A percentile compares a stretch with the other conserved stretches of the same genome.
phyloP scores from a whole-genome alignment of 768 basidiomycete genomes.

The Trametopsis cervina region DNA sequence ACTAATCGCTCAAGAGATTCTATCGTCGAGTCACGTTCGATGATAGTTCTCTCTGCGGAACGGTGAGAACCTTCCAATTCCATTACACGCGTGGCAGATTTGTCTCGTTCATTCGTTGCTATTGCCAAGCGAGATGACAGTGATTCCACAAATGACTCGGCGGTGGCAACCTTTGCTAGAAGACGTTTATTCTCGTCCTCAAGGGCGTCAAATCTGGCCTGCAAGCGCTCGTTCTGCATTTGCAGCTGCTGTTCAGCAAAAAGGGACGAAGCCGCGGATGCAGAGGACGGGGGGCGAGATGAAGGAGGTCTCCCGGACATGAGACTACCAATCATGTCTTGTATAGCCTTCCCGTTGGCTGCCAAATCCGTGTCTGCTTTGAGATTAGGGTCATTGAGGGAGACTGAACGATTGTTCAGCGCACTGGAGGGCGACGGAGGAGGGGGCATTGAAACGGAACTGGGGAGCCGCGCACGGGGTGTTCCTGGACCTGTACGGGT shows the following conservation, averaged over 20 bases:
- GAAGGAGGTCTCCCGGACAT: conserved; percentile 27
- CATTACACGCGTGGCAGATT: conserved; percentile 30
- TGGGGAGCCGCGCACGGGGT: conserved; percentile 65
- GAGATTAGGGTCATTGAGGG: conserved; percentile 28
- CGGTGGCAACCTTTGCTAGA: conserved; percentile 20
- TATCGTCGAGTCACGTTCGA: conserved; percentile 37
- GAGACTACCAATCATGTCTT: conserved; percentile 43
- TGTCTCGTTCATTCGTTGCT: conserved; percentile 40
- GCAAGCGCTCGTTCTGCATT: conserved; percentile 33
- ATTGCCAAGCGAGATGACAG: conserved; percentile 15
- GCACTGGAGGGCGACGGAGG: conserved; percentile 51
- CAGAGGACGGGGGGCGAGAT: conserved; percentile 29
- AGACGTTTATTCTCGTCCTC: conserved; percentile 69
- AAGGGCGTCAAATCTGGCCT: conserved; percentile 46
- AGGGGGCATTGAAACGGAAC: conserved; percentile 76
- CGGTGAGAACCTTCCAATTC: conserved; percentile 39
- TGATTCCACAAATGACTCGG: conserved; percentile 12
- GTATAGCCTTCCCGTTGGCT: conserved; percentile 33
- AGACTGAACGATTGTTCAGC: conserved; percentile 29
- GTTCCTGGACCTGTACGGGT: conserved; percentile 22
- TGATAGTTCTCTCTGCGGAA: conserved; percentile 33
- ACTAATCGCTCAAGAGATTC: conserved; percentile 41
- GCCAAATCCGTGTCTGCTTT: conserved; percentile 26
- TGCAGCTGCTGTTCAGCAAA: conserved; percentile 27
- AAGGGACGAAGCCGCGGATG: conserved; percentile 28